A percentile compares a stretch with the other conserved stretches of the same genome.
Conservation (phyloP, 2,329 filamentous ascomycete genomes). For the Pseudonectria foliicola region DNA sequence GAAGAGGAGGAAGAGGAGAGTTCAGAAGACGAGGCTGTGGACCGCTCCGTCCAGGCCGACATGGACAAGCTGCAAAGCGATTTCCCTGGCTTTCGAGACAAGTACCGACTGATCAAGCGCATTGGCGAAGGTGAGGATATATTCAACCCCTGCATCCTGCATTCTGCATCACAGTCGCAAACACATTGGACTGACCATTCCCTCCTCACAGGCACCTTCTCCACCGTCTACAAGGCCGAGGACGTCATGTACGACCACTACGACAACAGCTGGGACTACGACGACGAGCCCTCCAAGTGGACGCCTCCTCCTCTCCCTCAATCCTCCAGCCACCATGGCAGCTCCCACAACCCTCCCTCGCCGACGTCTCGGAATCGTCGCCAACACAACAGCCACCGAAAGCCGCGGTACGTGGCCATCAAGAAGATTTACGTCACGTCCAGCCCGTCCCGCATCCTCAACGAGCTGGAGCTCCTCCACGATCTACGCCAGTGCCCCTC, state of each 20-base stretch:
- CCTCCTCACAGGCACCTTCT: conserved; percentile 75
- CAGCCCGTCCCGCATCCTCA: conserved; percentile 85
- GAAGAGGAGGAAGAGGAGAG: conserved; percentile 35
- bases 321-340: conserved; percentile 25
- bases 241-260: conserved; percentile 80
- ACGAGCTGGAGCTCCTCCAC: conserved; percentile 89
- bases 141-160: too few species aligned
- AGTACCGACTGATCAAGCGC: conserved; percentile 87
- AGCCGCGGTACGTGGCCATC: conserved; percentile 78
- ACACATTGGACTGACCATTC: conserved; percentile 3
- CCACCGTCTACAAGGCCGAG: conserved; percentile 97
- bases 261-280: conserved; percentile 80
- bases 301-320: conserved; percentile 59
- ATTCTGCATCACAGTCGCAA: too few species aligned
- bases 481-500: conserved; percentile 76
- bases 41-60: conserved; percentile 68
- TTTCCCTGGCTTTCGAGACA: conserved; percentile 76
- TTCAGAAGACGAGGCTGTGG: conserved; percentile 56
- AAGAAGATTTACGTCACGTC: conserved; percentile 99
- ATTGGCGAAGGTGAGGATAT: conserved; percentile 76
- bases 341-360: too few species aligned
- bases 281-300: conserved; percentile 60
- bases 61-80: conserved; percentile 78
- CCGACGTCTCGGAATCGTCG: too few species aligned
- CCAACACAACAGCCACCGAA: conserved; percentile 20